Evolutionary conservation across 2,329 filamentous ascomycete species (phyloP).

Genomic region (Colletotrichum spaethianum): DNA sequence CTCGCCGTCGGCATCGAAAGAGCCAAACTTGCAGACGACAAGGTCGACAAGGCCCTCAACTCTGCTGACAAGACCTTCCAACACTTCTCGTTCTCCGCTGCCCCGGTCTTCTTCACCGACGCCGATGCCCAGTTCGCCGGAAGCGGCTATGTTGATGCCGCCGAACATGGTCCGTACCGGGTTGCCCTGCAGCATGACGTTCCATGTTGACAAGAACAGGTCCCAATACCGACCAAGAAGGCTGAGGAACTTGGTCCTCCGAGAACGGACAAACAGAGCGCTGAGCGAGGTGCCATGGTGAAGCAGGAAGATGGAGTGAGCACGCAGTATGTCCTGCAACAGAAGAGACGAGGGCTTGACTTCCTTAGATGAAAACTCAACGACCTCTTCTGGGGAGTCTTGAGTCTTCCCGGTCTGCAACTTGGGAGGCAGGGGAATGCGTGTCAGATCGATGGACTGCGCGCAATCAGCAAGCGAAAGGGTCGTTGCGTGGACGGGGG

Average conservation of each 20-base stretch:
- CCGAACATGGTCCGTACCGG: constrained; percentile 84
- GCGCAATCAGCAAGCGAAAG: constrained; percentile 12
- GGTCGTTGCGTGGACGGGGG: background rate
- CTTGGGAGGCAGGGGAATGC: constrained; percentile 73
- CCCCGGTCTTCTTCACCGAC: constrained; percentile 97
- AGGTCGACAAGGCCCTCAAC: constrained; percentile 91
- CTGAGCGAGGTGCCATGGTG: constrained; percentile 86
- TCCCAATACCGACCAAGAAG: constrained; percentile 88
- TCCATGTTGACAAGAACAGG: constrained; percentile 80
- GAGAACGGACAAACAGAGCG: constrained; percentile 75
- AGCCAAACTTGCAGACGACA: constrained; percentile 87
- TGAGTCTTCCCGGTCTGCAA: constrained; percentile 58
- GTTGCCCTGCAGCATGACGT: constrained; percentile 91
- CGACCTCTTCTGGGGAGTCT: constrained; percentile 59
- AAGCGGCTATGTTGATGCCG: constrained; percentile 89
- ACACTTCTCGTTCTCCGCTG: constrained; percentile 91
- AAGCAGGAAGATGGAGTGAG: constrained; percentile 87
- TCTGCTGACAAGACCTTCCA: constrained; percentile 87
- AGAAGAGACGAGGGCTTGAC: constrained; percentile 86
- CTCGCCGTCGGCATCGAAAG: constrained; percentile 48
- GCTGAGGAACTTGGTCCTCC: constrained; percentile 78
- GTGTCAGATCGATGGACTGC: constrained; percentile 86
- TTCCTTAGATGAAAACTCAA: constrained; percentile 91
- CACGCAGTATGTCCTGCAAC: constrained; percentile 84
- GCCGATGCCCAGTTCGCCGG: constrained; percentile 92